A percentile compares a stretch with the other conserved stretches of the same genome.
Evolutionary conservation across 2,329 filamentous ascomycete genomes (phyloP).

Genomic region (Xylaria arbuscula): DNA sequence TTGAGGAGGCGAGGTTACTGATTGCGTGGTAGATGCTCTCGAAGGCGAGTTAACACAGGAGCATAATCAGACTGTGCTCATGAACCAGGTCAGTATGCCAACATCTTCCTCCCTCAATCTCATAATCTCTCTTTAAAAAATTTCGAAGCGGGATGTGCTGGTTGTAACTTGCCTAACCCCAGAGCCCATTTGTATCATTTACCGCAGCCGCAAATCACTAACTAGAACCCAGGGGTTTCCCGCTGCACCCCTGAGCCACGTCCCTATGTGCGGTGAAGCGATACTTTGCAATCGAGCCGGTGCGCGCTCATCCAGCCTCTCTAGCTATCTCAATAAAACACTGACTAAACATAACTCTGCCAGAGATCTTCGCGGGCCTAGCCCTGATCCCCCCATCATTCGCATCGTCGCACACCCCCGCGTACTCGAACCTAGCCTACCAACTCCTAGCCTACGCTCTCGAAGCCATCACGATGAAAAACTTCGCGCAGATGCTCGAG

Average conservation of each 20-base stretch:
- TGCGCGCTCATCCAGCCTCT: conserved; percentile 18
- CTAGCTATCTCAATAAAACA: background rate
- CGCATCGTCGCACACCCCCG: conserved; percentile 42
- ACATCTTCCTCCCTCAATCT: background rate
- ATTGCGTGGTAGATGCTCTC: conserved; percentile 38
- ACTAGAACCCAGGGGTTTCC: conserved; percentile 41
- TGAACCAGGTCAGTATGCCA: conserved; percentile 27
- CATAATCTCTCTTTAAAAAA: background rate
- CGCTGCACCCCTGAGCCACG: conserved; percentile 38
- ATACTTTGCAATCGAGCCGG: conserved; percentile 42
- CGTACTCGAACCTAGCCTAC: conserved; percentile 47
- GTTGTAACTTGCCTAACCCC: background rate
- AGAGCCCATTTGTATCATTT: background rate
- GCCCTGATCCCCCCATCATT: conserved; percentile 45
- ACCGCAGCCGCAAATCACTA: background rate
- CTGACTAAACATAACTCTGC: background rate
- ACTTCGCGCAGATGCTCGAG: conserved; percentile 43
- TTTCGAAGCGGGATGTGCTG: background rate
- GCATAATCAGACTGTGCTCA: conserved; percentile 43
- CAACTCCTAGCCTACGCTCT: conserved; percentile 48
- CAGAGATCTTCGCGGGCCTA: conserved; percentile 45
- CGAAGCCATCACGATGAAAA: conserved; percentile 42
- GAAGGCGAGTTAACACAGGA: conserved; percentile 48
- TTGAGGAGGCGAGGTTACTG: background rate
- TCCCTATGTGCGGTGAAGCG: conserved; percentile 44